phyloP scores from a whole-genome alignment of 1,284 basidiomycete genomes.

The Wallemia ichthyophaga region DNA sequence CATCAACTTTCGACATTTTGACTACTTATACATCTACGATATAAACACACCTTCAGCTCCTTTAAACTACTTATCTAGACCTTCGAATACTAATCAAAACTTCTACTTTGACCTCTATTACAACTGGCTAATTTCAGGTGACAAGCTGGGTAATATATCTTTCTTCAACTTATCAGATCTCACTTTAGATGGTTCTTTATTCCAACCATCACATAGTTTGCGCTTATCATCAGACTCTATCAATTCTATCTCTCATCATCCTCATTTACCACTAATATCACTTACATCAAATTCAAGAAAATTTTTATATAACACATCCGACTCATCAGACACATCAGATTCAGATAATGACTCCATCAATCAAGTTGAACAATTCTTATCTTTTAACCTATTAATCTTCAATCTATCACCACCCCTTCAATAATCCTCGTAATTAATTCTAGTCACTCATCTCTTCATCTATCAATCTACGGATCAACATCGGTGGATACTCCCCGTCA shows the following conservation, averaged over 20 bases:
- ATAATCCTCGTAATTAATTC: neutral
- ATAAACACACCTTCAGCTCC: neutral
- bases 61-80: neutral
- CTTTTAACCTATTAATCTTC: neutral
- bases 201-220: neutral
- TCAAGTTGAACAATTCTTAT: too few relatives aligned
- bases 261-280: neutral
- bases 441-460: neutral
- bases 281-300: too few relatives aligned
- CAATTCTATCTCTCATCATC: neutral
- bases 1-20: neutral
- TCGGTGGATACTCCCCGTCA: constrained; percentile 18
- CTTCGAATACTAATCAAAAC: neutral
- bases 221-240: neutral
- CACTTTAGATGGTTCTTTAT: neutral
- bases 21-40: neutral
- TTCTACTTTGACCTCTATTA: neutral
- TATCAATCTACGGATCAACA: neutral
- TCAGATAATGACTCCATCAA: neutral
- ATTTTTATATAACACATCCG: too few relatives aligned
- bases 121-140: neutral
- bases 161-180: neutral
- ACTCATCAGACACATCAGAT: neutral
- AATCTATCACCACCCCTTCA: too few relatives aligned
- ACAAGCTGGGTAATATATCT: neutral